A percentile compares a stretch with the other conserved stretches of the same genome.
phyloP scores from a whole-genome alignment of 768 basidiomycete species.

The Termitomyces heimii region DNA sequence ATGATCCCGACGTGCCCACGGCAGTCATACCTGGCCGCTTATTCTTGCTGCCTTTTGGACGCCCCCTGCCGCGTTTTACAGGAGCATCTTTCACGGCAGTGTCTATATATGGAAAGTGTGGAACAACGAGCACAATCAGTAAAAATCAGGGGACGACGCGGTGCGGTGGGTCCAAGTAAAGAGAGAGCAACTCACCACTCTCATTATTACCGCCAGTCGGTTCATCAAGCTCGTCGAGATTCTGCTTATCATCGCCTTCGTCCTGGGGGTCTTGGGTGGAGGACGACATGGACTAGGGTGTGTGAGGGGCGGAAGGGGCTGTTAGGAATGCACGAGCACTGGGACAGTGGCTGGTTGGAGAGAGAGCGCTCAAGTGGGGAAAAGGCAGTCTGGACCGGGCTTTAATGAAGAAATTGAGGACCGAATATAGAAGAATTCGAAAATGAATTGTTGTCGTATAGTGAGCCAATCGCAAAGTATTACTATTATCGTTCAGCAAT shows the following conservation, averaged over 20 bases:
- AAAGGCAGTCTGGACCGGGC: conserved; percentile 53
- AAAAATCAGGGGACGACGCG: conserved; percentile 7
- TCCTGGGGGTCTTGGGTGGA: conserved; percentile 49
- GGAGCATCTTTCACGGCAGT: conserved; percentile 33
- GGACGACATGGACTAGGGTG: conserved; percentile 48
- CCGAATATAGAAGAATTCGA: conserved; percentile 62
- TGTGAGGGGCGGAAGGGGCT: conserved; percentile 11
- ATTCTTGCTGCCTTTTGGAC: conserved; percentile 86
- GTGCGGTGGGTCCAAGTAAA: not conserved
- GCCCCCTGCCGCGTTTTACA: conserved; percentile 76
- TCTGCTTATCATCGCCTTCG: conserved; percentile 47
- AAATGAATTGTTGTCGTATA: conserved; percentile 64
- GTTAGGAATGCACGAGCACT: conserved; percentile 22
- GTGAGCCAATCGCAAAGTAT: conserved; percentile 22
- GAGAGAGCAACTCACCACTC: conserved; percentile 28
- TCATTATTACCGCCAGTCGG: conserved; percentile 33
- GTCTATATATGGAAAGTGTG: conserved; percentile 23
- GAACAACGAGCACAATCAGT: conserved; percentile 19
- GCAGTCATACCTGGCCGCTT: conserved; percentile 35
- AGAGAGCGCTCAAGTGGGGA: conserved; percentile 49
- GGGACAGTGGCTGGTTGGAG: conserved; percentile 31
- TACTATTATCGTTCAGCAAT: conserved; percentile 5
- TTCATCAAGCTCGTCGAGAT: conserved; percentile 55
- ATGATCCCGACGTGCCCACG: conserved; percentile 26
- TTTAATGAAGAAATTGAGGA: conserved; percentile 73